Conservation (phyloP, 495 filamentous ascomycete genomes). For the Lophium mytilinum region DNA sequence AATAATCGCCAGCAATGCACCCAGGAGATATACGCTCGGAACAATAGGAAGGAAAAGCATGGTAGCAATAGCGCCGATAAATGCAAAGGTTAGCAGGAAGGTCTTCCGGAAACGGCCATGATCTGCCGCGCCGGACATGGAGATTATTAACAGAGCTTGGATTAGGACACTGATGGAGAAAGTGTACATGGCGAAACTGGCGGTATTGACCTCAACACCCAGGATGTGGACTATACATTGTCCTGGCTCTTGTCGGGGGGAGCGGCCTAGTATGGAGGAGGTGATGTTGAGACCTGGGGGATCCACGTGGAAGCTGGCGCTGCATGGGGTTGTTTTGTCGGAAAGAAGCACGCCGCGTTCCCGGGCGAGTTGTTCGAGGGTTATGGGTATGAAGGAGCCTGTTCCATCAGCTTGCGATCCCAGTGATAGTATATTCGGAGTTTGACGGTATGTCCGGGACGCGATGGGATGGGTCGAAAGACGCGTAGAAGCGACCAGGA, state of each 20-base stretch:
- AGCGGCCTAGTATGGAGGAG: background rate
- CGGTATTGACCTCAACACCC: slow-evolving; percentile 84
- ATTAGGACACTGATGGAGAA: slow-evolving; percentile 87
- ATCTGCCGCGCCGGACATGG: slow-evolving; percentile 91
- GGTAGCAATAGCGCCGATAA: slow-evolving; percentile 67
- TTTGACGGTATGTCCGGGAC: background rate
- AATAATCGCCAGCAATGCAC: slow-evolving; percentile 73
- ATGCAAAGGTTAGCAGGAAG: slow-evolving; percentile 74
- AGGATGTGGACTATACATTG: slow-evolving; percentile 80
- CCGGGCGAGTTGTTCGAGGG: slow-evolving; percentile 84
- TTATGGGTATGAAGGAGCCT: slow-evolving; percentile 96
- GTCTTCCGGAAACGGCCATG: slow-evolving; percentile 90
- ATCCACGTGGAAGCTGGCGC: slow-evolving; percentile 37
- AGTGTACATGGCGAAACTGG: slow-evolving; percentile 97
- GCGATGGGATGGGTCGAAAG: background rate
- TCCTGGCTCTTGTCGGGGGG: slow-evolving; percentile 32
- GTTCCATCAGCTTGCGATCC: background rate
- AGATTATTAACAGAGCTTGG: slow-evolving; percentile 84
- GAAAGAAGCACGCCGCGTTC: slow-evolving; percentile 80
- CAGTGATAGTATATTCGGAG: background rate
- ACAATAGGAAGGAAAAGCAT: slow-evolving; percentile 83
- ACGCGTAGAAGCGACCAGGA: background rate
- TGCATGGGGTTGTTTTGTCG: slow-evolving; percentile 67
- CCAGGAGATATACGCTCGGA: slow-evolving; percentile 67
- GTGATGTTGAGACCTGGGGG: slow-evolving; percentile 25